Percentiles rank a stretch among this genome's conserved stretches.
Evolutionary conservation across 192 early-diverging fungal genomes (phyloP).

Genomic region (Gamsiella multidivaricata): DNA sequence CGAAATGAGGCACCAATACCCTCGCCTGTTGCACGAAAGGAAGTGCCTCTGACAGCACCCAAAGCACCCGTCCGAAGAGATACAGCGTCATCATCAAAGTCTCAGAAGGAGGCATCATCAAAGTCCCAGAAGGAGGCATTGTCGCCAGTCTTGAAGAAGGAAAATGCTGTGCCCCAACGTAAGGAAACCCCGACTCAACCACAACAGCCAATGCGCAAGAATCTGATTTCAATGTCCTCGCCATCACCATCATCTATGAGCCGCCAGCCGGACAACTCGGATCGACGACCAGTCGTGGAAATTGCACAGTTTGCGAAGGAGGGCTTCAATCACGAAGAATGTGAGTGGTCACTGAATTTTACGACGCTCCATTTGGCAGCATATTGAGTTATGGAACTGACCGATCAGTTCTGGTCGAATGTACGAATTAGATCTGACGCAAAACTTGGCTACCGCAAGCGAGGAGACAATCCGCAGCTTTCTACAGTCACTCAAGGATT

Average conservation of each 20-base stretch:
- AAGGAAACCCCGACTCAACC: slow-evolving; percentile 28
- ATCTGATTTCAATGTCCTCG: slow-evolving; percentile 40
- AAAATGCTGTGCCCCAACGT: slow-evolving; percentile 4
- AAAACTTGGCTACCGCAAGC: slow-evolving; percentile 61
- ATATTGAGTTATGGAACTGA: too few species aligned
- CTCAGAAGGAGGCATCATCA: slow-evolving; percentile 42
- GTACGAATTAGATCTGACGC: slow-evolving; percentile 63
- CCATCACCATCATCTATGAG: slow-evolving; percentile 18
- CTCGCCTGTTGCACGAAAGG: slow-evolving; percentile 31
- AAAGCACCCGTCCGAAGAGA: slow-evolving; percentile 41
- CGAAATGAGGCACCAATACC: slow-evolving; percentile 31
- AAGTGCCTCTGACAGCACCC: slow-evolving; percentile 7
- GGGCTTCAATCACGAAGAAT: slow-evolving; percentile 65
- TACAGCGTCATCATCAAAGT: slow-evolving; percentile 36
- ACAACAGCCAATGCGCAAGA: slow-evolving; percentile 42
- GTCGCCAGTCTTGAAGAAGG: slow-evolving; percentile 29
- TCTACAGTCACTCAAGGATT: slow-evolving; percentile 66
- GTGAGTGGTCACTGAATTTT: slow-evolving; percentile 40
- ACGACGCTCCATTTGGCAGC: too few species aligned
- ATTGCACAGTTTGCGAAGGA: slow-evolving; percentile 63
- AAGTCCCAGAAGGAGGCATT: slow-evolving; percentile 46
- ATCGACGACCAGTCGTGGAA: slow-evolving; percentile 54
- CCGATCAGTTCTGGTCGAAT: background rate
- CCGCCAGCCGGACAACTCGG: slow-evolving; percentile 8
- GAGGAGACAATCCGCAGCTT: slow-evolving; percentile 71